Base-by-base conservation (phyloP, 1,139 yeast species). In the Saccharomyces hybrid region DNA sequence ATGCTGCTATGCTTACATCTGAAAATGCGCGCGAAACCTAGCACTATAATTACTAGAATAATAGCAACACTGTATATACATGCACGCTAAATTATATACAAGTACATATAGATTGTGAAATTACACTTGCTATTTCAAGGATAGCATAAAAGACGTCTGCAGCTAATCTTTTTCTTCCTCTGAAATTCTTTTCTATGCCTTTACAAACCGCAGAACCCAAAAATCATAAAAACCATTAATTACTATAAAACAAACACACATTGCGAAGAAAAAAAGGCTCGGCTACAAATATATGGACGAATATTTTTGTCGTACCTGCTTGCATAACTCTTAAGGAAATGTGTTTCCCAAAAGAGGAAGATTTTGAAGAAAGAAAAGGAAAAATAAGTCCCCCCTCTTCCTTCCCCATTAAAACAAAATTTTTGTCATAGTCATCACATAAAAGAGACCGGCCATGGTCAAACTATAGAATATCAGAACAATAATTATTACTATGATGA, bases 11-110 rank as follows among this genome's bases (percentile, higher is more conserved):
- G 16, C 51, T 69, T 47, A 69, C 71, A 55, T 60, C 72, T 13
- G 72, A 69, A 56, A 69, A 69, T 54, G 66, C 61, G 23, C 67
- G 72, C 53, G 62, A 61, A 30, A 28, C 16, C 11, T 51, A 26
- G 7, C 3, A 30, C 20, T 31, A 47, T 9, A 42, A 27, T n/a
- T 11, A 44, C 32, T 13, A 14, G 14, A 47, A 27, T 13, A n/a
- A 48, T 6, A 48, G 25, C 16, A 27, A 48, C 32, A 8, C 9
- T 48, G 13, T 11, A 47, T 13, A 47, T 47, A 20, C 42, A 38
- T 16, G 42, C 42, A 38, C 6, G 27, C 27, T 7, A 26, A 9
- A 38, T 8, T 38, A 38, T 16, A 38, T 9, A 38, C 4, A 2
- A n/a, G 25, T 38, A 38, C 13, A 9, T 38, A 38, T 38, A 38